Evolutionary conservation across 2,329 filamentous ascomycete species (phyloP).

Genomic region (Fusarium circinatum): DNA sequence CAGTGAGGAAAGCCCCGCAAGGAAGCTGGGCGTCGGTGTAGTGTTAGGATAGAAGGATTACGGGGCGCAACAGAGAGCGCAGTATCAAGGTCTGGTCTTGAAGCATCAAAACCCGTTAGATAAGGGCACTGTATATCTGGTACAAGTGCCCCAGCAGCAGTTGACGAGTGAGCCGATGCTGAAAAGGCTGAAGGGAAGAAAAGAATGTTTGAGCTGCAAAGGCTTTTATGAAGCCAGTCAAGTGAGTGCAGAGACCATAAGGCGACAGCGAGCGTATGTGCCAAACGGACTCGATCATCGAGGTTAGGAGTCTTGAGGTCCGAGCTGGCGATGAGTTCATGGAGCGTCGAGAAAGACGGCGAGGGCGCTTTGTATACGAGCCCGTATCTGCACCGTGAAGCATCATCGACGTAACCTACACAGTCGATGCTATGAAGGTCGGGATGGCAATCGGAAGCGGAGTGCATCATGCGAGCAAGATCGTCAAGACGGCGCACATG

Average conservation of each 20-base stretch:
- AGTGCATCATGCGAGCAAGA: slow-evolving; percentile 59
- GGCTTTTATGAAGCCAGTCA: slow-evolving; percentile 67
- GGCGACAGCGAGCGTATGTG: slow-evolving; percentile 55
- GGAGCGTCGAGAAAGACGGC: slow-evolving; percentile 51
- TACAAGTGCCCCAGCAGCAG: slow-evolving; percentile 50
- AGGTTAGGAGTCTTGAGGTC: slow-evolving; percentile 58
- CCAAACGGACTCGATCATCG: slow-evolving; percentile 55
- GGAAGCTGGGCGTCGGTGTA: slow-evolving; percentile 60
- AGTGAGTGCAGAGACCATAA: slow-evolving; percentile 63
- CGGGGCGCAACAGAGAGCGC: slow-evolving; percentile 59
- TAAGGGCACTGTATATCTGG: slow-evolving; percentile 56
- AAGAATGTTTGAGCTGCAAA: slow-evolving; percentile 63
- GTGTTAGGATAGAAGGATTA: slow-evolving; percentile 55
- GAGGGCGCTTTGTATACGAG: slow-evolving; percentile 55
- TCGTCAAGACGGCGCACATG: slow-evolving; percentile 59
- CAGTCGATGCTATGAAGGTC: slow-evolving; percentile 60
- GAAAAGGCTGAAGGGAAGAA: slow-evolving; percentile 61
- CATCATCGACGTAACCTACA: slow-evolving; percentile 58
- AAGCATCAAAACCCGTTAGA: slow-evolving; percentile 65
- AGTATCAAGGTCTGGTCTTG: slow-evolving; percentile 61
- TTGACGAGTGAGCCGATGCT: slow-evolving; percentile 44
- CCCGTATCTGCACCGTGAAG: slow-evolving; percentile 52
- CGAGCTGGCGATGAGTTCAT: slow-evolving; percentile 52
- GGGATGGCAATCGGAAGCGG: slow-evolving; percentile 55
- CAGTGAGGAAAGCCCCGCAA: slow-evolving; percentile 55